A percentile compares a stretch with the other conserved stretches of the same genome.
Evolutionary conservation across 768 basidiomycete genomes (phyloP).

Genomic region (Butyriboletus loyo): DNA sequence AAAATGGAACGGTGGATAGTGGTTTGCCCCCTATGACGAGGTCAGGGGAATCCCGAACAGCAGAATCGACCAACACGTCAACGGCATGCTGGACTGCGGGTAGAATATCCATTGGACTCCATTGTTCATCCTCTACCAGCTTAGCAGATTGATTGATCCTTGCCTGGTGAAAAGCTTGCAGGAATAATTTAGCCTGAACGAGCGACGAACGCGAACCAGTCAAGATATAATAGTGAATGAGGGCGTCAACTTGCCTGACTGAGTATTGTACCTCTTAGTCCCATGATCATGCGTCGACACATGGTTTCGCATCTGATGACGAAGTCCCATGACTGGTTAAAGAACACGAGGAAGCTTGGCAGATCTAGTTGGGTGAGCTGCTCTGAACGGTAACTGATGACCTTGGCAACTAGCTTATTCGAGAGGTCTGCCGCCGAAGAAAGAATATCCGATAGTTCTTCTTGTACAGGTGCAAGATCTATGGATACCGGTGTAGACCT

Average conservation of each 20-base stretch:
- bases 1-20: neutral
- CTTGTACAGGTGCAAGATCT: slow-evolving; percentile 47
- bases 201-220: slow-evolving; percentile 3
- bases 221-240: neutral
- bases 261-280: slow-evolving; percentile 81
- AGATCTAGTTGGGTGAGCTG: slow-evolving; percentile 73
- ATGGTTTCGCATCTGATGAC: slow-evolving; percentile 85
- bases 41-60: slow-evolving; percentile 77
- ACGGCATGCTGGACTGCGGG: slow-evolving; percentile 64
- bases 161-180: slow-evolving; percentile 81
- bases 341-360: slow-evolving; percentile 73
- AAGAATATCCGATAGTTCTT: slow-evolving; percentile 74
- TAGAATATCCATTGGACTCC: slow-evolving; percentile 76
- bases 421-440: slow-evolving; percentile 81
- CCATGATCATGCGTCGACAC: slow-evolving; percentile 89
- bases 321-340: slow-evolving; percentile 86
- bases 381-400: slow-evolving; percentile 74
- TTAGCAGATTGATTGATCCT: slow-evolving; percentile 80
- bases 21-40: slow-evolving; percentile 40
- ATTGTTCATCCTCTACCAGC: slow-evolving; percentile 93
- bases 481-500: slow-evolving; percentile 40
- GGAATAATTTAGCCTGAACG: slow-evolving; percentile 76
- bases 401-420: slow-evolving; percentile 76
- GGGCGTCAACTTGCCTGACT: slow-evolving; percentile 55
- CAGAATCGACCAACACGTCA: slow-evolving; percentile 73